phyloP scores from a whole-genome alignment of 2,329 filamentous ascomycete species.

The Teratosphaeria viscida region DNA sequence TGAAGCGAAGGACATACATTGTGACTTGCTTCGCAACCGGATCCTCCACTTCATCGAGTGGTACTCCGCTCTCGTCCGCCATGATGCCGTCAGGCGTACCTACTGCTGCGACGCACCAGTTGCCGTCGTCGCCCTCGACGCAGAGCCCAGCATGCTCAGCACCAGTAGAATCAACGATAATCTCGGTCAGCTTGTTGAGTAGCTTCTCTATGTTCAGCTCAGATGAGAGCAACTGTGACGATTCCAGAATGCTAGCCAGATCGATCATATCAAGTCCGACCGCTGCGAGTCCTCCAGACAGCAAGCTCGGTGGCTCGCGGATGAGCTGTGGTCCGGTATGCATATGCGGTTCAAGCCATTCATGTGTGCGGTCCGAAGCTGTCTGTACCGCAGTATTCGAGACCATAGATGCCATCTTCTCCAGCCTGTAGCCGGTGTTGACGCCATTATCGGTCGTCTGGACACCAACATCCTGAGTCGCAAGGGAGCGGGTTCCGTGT shows the following conservation, averaged over 20 bases:
- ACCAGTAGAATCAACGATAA: constrained; percentile 68
- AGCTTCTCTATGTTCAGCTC: constrained; percentile 66
- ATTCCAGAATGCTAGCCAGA: constrained; percentile 65
- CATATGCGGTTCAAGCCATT: constrained; percentile 38
- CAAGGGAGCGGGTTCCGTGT: constrained; percentile 50
- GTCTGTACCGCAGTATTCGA: constrained; percentile 29
- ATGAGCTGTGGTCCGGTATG: constrained; percentile 24
- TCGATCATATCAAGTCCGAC: constrained; percentile 68
- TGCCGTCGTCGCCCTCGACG: constrained; percentile 54
- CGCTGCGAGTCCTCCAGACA: constrained; percentile 52
- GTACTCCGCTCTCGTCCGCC: constrained; percentile 55
- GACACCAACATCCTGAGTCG: constrained; percentile 52
- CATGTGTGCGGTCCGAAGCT: constrained; percentile 37
- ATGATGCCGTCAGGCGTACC: constrained; percentile 62
- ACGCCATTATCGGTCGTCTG: constrained; percentile 52
- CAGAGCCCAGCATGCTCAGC: constrained; percentile 65
- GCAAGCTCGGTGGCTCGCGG: constrained; percentile 26
- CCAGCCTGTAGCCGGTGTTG: constrained; percentile 26
- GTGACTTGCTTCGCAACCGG: constrained; percentile 68
- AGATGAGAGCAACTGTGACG: constrained; percentile 69
- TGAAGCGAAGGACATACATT: constrained; percentile 65
- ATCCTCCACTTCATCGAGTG: constrained; percentile 52
- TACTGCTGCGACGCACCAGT: constrained; percentile 64
- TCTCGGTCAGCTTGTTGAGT: constrained; percentile 70
- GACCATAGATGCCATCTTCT: constrained; percentile 36